These are phyloP conservation scores for Saprolegnia parasitica DNA, from an alignment of 352 stramenopile species.

Conservation along the genomic window DNA sequence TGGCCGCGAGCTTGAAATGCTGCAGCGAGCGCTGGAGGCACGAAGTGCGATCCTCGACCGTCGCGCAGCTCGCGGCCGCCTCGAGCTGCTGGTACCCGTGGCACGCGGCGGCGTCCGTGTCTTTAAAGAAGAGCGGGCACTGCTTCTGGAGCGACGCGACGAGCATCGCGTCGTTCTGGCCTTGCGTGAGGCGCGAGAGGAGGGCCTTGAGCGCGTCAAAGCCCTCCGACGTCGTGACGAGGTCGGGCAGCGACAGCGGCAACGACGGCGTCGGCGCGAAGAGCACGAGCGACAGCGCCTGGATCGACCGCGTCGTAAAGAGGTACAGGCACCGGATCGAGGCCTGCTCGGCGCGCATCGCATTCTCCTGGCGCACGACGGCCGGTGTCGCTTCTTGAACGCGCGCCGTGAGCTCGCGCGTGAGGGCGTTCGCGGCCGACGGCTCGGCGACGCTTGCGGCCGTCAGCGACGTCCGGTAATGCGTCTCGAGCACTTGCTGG, in stretches of 20 bases:
- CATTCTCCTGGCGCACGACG: slow-evolving; percentile 64
- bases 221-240: slow-evolving; percentile 64
- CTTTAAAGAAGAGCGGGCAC: slow-evolving; percentile 78
- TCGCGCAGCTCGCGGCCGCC: slow-evolving; percentile 65
- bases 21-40: slow-evolving; percentile 66
- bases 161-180: slow-evolving; percentile 72
- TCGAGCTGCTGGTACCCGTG: slow-evolving; percentile 82
- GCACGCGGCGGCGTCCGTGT: slow-evolving; percentile 76
- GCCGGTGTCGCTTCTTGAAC: slow-evolving; percentile 70
- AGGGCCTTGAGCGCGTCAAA: slow-evolving; percentile 58
- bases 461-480: slow-evolving; percentile 8
- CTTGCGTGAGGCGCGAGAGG: slow-evolving; percentile 72
- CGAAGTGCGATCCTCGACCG: slow-evolving; percentile 48
- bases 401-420: slow-evolving; percentile 58
- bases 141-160: slow-evolving; percentile 80
- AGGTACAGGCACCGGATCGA: slow-evolving; percentile 78
- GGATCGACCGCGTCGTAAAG: slow-evolving; percentile 68
- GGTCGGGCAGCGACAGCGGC: slow-evolving; percentile 65
- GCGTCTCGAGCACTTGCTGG: slow-evolving; percentile 70
- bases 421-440: slow-evolving; percentile 40
- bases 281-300: slow-evolving; percentile 70
- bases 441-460: slow-evolving; percentile 46
- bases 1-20: slow-evolving; percentile 75
- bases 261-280: slow-evolving; percentile 36
- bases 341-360: slow-evolving; percentile 75